Evolutionary conservation across 2,329 filamentous ascomycete genomes (phyloP), one percentile per base, ranked within the genome.

Genomic region (Pseudogymnoascus sp.): DNA sequence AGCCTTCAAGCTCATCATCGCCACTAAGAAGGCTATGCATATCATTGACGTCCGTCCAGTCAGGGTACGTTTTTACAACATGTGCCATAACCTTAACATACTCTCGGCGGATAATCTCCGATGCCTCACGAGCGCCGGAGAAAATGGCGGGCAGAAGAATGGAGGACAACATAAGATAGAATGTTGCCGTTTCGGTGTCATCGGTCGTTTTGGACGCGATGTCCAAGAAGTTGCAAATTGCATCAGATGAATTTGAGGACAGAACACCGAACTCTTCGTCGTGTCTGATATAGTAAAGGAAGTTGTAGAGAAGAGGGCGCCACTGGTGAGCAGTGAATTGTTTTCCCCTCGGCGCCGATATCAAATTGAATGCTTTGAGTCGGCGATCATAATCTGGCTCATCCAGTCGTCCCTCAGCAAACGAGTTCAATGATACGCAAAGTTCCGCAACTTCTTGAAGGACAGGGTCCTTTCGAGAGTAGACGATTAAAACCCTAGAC

Each of bases 181-280:
- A 86, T 0, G 77, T 78, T 5, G 77, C 75, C 50, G 78, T 78
- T 37, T 77, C 74, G 13, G 73, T 71, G 61, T 71, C 71, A 19
- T 76, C 75, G 21, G 73, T 72, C 21, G 77, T 78, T n/a, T 76
- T 71, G 2, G 82, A 77, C 2, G 82, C 81, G 59, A 83, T 81
- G 68, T 90, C 83, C 35, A 96, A 81, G 70, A 97, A 95, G 61
- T 87, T 83, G 69, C 89, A 89, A 40, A 99, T 77, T 5, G 86
- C 85, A 70, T 93, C 88, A 0, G 92, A 90, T 6, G 95, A 91
- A 73, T 93, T 97, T 1, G 83, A 81, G 0, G 85, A 81, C 13
- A 96, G 79, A 59, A 97, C 90, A 53, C 91, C 90, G 67, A 96
- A 87, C 73, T 99, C 95, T 66, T 96, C 91, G 63, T 91, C 88